These are phyloP conservation scores for Ascochyta clinopodiicola DNA, from an alignment of 2,329 filamentous ascomycete genomes.

Conservation along the genomic window DNA sequence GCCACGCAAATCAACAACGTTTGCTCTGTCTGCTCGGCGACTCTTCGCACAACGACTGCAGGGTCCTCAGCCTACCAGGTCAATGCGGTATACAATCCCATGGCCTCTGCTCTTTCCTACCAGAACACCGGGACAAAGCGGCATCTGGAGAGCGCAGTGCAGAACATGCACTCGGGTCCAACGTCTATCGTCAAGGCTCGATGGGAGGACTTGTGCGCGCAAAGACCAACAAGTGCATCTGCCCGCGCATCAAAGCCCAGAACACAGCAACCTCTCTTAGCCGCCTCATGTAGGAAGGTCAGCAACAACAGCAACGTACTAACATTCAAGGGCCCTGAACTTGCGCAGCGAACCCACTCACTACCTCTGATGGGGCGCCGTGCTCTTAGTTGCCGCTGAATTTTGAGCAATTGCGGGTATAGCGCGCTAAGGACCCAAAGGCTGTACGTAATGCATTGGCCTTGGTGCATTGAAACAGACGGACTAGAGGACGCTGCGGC, in stretches of 20 bases:
- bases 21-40: conserved; percentile 14
- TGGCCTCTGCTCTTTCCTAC: conserved; percentile 8
- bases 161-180: not conserved
- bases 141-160: conserved; percentile 15
- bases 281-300: conserved; percentile 20
- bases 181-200: conserved; percentile 9
- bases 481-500: conserved; percentile 20
- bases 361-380: conserved; percentile 9
- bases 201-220: not conserved
- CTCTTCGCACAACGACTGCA: conserved; percentile 28
- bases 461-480: conserved; percentile 21
- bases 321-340: not conserved
- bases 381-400: conserved; percentile 23
- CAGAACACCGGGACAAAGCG: conserved; percentile 20
- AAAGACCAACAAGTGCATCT: not conserved
- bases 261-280: conserved; percentile 17
- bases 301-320: conserved; percentile 12
- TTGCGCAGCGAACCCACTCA: conserved; percentile 1
- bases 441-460: conserved; percentile 31
- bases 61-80: conserved; percentile 21
- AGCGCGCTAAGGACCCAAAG: conserved; percentile 23
- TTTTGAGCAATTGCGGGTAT: conserved; percentile 12
- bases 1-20: conserved; percentile 18
- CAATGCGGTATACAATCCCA: conserved; percentile 7
- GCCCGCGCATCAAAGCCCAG: conserved; percentile 16